Conservation (phyloP, 306 rosid genomes). For the Pterocarpus macrocarpus region DNA sequence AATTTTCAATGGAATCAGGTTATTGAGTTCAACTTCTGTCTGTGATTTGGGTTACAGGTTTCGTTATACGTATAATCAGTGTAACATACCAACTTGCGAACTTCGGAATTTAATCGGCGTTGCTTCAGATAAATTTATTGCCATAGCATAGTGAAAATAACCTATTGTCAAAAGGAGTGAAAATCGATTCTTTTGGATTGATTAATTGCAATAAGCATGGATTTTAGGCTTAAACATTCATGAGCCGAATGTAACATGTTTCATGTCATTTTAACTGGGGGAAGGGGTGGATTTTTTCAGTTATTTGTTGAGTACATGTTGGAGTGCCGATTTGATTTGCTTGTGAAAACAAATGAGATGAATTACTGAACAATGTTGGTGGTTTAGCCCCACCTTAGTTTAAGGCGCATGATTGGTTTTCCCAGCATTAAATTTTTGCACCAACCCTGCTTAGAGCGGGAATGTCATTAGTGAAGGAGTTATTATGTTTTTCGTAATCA, state of each 20-base stretch:
- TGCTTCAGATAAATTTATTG: not conserved
- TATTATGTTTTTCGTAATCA: too few relatives aligned
- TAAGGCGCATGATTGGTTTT: too few relatives aligned
- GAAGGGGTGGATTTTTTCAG: too few relatives aligned
- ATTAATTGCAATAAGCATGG: not conserved
- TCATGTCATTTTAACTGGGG: not conserved
- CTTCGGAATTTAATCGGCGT: not conserved
- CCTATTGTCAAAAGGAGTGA: not conserved
- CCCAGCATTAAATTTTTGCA: too few relatives aligned
- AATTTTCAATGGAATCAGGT: constrained; percentile 35
- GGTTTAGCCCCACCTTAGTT: too few relatives aligned
- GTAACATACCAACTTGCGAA: constrained; percentile 38
- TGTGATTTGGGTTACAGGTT: constrained; percentile 37
- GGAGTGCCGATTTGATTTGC: too few relatives aligned
- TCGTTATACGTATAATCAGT: constrained; percentile 9
- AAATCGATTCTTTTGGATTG: not conserved
- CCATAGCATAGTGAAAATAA: not conserved
- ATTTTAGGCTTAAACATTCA: not conserved
- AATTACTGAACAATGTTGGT: too few relatives aligned
- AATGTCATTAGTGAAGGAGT: too few relatives aligned
- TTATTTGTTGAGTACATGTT: too few relatives aligned
- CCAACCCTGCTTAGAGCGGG: too few relatives aligned
- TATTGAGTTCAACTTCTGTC: constrained; percentile 50
- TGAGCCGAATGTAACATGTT: not conserved
- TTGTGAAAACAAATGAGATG: too few relatives aligned